Percentiles rank a stretch among this genome's conserved stretches.
Conservation (phyloP, 176 grass and related monocot species). For the Echinochloa phyllopogon region DNA sequence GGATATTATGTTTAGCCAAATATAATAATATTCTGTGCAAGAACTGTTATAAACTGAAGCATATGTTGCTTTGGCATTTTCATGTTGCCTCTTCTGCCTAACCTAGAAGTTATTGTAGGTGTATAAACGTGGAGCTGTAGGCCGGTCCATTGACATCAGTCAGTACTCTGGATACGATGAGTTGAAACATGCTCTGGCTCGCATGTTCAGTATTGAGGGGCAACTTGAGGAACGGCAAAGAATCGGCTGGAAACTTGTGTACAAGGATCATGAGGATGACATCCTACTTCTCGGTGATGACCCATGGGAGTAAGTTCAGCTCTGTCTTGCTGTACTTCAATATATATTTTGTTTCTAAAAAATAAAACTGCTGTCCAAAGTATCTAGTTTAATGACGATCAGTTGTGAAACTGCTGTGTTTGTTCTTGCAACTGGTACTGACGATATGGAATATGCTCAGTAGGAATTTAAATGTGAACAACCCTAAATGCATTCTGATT, state of each 20-base stretch:
- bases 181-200: slow-evolving; percentile 60
- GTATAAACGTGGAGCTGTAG: slow-evolving; percentile 70
- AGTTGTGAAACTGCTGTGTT: neutral
- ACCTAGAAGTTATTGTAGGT: slow-evolving; percentile 57
- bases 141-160: slow-evolving; percentile 74
- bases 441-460: neutral
- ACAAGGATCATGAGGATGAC: slow-evolving; percentile 72
- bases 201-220: slow-evolving; percentile 76
- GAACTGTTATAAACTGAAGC: neutral
- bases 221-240: slow-evolving; percentile 74
- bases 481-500: neutral
- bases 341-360: neutral
- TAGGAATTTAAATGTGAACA: slow-evolving; percentile 13
- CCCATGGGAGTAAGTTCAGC: slow-evolving; percentile 73
- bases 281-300: slow-evolving; percentile 77
- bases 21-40: neutral
- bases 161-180: slow-evolving; percentile 65
- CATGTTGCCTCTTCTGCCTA: slow-evolving; percentile 38
- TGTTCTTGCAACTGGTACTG: neutral
- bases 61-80: neutral
- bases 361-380: neutral
- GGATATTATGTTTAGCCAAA: neutral
- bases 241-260: slow-evolving; percentile 79
- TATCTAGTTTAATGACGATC: neutral
- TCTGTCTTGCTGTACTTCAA: neutral